A percentile compares a stretch with the other conserved stretches of the same genome.
These are phyloP conservation scores for Malassezia furfur DNA, from an alignment of 1,284 basidiomycete genomes.

Conservation along the genomic window DNA sequence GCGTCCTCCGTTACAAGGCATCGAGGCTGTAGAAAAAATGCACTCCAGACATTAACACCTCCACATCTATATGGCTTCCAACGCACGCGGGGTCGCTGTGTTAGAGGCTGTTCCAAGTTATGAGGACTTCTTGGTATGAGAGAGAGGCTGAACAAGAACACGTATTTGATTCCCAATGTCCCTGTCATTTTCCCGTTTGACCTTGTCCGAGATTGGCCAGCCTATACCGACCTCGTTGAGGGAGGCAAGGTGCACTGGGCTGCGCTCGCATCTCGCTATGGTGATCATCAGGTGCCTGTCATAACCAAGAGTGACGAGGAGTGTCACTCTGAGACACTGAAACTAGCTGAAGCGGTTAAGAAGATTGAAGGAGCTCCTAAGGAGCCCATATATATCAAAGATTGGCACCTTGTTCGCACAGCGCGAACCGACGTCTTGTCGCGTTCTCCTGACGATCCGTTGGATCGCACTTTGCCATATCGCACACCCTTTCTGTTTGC, in stretches of 20 bases:
- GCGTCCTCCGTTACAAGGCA: conserved; percentile 8
- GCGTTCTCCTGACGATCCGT: conserved; percentile 13
- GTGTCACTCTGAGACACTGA: background rate
- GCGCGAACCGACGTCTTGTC: conserved; percentile 35
- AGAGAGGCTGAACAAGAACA: background rate
- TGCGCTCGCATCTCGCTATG: conserved; percentile 15
- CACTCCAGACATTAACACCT: background rate
- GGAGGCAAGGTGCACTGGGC: conserved; percentile 17
- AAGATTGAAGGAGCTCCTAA: background rate
- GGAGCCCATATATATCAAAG: conserved; percentile 52
- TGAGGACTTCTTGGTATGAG: conserved; percentile 20
- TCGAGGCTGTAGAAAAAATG: background rate
- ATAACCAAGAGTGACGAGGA: conserved; percentile 2
- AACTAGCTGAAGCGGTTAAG: background rate
- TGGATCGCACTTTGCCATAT: conserved; percentile 48
- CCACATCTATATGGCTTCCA: background rate
- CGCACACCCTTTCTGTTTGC: conserved; percentile 50
- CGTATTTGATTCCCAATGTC: conserved; percentile 22
- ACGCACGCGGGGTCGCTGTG: background rate
- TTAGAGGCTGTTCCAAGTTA: conserved; percentile 22
- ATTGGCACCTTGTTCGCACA: conserved; percentile 54
- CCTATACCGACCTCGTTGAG: background rate
- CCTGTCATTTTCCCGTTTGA: conserved; percentile 26
- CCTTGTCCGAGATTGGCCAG: conserved; percentile 18
- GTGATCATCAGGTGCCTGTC: conserved; percentile 22